A percentile compares a stretch with the other conserved stretches of the same genome.
Evolutionary conservation across 2,329 filamentous ascomycete species (phyloP).

Genomic region (Raffaelea ambrosiae): DNA sequence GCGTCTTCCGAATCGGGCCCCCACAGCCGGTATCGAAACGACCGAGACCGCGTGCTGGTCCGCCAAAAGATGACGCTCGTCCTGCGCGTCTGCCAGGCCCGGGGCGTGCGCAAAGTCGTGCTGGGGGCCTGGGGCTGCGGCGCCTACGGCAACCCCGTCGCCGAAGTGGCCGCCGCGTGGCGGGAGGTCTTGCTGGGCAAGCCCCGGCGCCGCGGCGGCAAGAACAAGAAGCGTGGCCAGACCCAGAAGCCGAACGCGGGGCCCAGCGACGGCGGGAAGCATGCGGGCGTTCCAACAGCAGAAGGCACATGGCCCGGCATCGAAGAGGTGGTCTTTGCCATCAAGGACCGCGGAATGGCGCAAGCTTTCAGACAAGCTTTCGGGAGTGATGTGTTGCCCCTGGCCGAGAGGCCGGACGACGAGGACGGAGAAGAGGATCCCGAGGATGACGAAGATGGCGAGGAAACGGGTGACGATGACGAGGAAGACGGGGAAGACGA

Average conservation of each 20-base stretch:
- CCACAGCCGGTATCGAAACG: too few species aligned
- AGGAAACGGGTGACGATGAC: background rate
- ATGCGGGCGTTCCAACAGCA: too few species aligned
- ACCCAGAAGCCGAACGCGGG: background rate
- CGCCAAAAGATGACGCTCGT: constrained; percentile 49
- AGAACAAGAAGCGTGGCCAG: constrained; percentile 12
- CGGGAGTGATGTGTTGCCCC: constrained; percentile 19
- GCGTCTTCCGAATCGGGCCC: too few species aligned
- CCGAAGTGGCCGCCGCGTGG: constrained; percentile 50
- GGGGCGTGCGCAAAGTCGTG: constrained; percentile 40
- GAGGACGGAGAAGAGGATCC: constrained; percentile 18
- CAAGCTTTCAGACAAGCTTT: constrained; percentile 41
- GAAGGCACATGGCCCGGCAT: constrained; percentile 30
- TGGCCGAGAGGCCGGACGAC: constrained; percentile 14
- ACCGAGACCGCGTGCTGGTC: constrained; percentile 35
- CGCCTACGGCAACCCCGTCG: constrained; percentile 53
- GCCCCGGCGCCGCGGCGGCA: constrained; percentile 18
- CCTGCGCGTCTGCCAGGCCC: constrained; percentile 39
- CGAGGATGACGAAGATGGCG: background rate
- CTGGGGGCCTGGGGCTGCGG: constrained; percentile 59
- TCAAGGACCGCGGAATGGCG: constrained; percentile 43
- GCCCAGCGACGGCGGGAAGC: too few species aligned
- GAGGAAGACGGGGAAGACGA: constrained; percentile 11
- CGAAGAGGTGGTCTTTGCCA: constrained; percentile 47
- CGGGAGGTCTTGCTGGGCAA: constrained; percentile 23